Evolutionary conservation across 164 flowering plant species (phyloP).

Genomic region (Chimonanthus salicifolius): DNA sequence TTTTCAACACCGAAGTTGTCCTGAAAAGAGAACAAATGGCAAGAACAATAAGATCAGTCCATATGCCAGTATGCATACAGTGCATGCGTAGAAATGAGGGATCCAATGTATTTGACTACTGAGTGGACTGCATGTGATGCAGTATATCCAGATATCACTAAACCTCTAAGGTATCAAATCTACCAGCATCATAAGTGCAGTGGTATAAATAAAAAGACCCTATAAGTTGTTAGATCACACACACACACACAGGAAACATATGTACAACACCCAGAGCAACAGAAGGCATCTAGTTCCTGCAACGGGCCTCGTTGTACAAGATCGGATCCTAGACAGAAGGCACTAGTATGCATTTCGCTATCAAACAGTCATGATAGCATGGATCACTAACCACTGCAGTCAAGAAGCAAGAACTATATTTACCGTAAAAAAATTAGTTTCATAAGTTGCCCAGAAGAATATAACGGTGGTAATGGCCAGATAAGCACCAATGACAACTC

Average conservation of each 20-base stretch:
- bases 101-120: neutral
- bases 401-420: neutral
- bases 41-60: neutral
- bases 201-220: neutral
- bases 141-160: too few relatives aligned
- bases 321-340: too few relatives aligned
- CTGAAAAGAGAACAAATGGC: slow-evolving; percentile 17
- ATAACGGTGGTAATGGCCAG: slow-evolving; percentile 54
- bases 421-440: slow-evolving; percentile 53
- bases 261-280: too few relatives aligned
- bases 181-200: neutral
- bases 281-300: too few relatives aligned
- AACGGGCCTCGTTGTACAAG: too few relatives aligned
- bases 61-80: neutral
- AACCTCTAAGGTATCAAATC: too few relatives aligned
- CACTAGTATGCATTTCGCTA: too few relatives aligned
- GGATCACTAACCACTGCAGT: neutral
- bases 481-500: slow-evolving; percentile 49
- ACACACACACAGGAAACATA: too few relatives aligned
- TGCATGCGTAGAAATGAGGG: neutral
- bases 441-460: slow-evolving; percentile 41
- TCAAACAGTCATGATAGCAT: too few relatives aligned
- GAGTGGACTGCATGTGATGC: too few relatives aligned
- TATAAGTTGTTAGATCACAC: too few relatives aligned
- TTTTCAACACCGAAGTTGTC: slow-evolving; percentile 27